A percentile compares a stretch with the other conserved stretches of the same genome.
Evolutionary conservation across 2,329 filamentous ascomycete genomes (phyloP).

Genomic region (Lizonia empirigonia): DNA sequence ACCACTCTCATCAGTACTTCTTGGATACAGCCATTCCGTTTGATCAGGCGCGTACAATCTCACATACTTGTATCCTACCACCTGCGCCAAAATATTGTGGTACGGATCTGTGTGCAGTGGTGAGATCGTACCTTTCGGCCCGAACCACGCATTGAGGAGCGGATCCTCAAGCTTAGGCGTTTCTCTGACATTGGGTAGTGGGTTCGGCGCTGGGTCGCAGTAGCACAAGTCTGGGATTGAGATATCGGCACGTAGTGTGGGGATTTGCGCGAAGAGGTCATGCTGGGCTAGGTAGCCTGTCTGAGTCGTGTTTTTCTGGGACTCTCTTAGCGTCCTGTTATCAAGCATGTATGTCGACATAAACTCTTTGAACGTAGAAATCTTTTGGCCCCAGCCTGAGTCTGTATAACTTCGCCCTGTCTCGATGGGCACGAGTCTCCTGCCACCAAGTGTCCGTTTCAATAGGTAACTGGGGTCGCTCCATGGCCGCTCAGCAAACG

Average conservation of each 20-base stretch:
- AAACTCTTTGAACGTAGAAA: constrained; percentile 77
- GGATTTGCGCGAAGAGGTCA: constrained; percentile 83
- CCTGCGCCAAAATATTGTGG: constrained; percentile 88
- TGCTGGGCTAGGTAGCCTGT: constrained; percentile 91
- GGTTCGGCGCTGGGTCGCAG: constrained; percentile 57
- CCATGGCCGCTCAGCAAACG: constrained; percentile 73
- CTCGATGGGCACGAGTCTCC: constrained; percentile 83
- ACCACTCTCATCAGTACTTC: constrained; percentile 65
- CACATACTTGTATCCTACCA: constrained; percentile 91
- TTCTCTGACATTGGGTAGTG: constrained; percentile 24
- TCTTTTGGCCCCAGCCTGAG: constrained; percentile 78
- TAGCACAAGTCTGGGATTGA: constrained; percentile 84
- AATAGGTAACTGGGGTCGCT: constrained; percentile 74
- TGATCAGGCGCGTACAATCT: constrained; percentile 77
- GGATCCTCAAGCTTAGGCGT: constrained; percentile 57
- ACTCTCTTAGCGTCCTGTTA: background rate
- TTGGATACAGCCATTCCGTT: constrained; percentile 64
- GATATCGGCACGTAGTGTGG: constrained; percentile 75
- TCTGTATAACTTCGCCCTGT: constrained; percentile 88
- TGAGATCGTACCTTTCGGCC: constrained; percentile 84
- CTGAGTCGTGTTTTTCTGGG: background rate
- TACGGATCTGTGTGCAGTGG: constrained; percentile 94
- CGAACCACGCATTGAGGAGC: constrained; percentile 89
- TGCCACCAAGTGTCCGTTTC: constrained; percentile 73
- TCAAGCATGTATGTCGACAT: constrained; percentile 64